These are phyloP conservation scores for Pholiota conissans DNA, from an alignment of 768 basidiomycete species.

Conservation along the genomic window DNA sequence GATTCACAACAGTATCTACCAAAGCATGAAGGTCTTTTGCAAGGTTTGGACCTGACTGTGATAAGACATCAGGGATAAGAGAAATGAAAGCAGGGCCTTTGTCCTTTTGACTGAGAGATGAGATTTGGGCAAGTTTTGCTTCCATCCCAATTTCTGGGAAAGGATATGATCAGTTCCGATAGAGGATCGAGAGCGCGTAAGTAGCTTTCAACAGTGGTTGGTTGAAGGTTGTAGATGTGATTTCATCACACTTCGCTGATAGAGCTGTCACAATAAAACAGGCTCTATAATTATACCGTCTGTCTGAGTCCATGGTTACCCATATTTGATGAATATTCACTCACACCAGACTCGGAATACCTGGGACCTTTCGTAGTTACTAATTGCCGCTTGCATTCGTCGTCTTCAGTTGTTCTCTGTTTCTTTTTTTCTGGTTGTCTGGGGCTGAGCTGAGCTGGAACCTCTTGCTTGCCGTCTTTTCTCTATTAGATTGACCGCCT, in stretches of 20 bases:
- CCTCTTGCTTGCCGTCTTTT: slow-evolving; percentile 14
- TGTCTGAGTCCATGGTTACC: slow-evolving; percentile 9
- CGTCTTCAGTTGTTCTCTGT: neutral
- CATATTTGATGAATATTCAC: neutral
- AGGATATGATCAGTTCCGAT: neutral
- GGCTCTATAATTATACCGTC: neutral
- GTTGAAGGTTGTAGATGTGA: neutral
- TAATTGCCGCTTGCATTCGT: neutral
- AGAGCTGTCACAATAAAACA: neutral
- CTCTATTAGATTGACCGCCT: neutral
- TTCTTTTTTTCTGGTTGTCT: no score
- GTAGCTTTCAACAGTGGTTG: neutral
- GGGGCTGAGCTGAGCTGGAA: slow-evolving; percentile 10
- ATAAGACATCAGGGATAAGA: slow-evolving; percentile 66
- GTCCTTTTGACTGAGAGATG: slow-evolving; percentile 77
- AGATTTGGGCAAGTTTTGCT: slow-evolving; percentile 59
- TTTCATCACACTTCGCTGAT: slow-evolving; percentile 1
- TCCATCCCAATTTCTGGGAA: slow-evolving; percentile 37
- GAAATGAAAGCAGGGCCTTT: slow-evolving; percentile 75
- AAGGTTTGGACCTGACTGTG: slow-evolving; percentile 47
- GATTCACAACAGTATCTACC: slow-evolving; percentile 80
- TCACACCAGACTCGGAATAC: neutral
- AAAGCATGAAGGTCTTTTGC: slow-evolving; percentile 64
- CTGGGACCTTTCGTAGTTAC: neutral
- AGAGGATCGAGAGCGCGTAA: neutral